phyloP scores from a whole-genome alignment of 495 filamentous ascomycete species.

The Tuber calosporum region DNA sequence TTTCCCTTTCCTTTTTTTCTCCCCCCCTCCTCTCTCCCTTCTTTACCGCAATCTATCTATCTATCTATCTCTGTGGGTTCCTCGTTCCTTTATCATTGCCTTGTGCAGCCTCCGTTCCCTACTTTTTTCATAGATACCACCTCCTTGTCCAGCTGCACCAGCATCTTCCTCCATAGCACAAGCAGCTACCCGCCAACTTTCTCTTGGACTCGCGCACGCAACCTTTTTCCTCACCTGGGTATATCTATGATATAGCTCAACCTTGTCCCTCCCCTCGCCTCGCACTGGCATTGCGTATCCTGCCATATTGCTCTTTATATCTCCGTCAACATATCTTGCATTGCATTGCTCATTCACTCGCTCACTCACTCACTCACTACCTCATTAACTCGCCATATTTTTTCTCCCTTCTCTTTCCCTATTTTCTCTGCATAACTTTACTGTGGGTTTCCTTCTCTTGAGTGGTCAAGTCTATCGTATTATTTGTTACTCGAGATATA shows the following conservation, averaged over 20 bases:
- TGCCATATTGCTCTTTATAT: not conserved
- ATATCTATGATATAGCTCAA: slow-evolving; percentile 19
- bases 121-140: not conserved
- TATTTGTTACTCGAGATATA: not conserved
- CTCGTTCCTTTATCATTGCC: not conserved
- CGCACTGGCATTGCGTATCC: slow-evolving; percentile 14
- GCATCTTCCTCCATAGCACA: not conserved
- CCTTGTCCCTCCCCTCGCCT: slow-evolving; percentile 21
- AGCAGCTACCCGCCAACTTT: slow-evolving; percentile 33
- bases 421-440: not conserved
- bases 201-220: slow-evolving; percentile 19
- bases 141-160: not conserved
- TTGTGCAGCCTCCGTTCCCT: not conserved
- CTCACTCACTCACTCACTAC: not conserved
- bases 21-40: not conserved
- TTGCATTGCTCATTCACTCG: slow-evolving; percentile 1
- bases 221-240: slow-evolving; percentile 7
- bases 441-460: not conserved
- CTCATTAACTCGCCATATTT: not conserved
- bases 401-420: not conserved
- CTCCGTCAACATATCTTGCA: not conserved
- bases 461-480: not conserved
- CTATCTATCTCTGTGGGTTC: not conserved
- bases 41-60: not conserved
- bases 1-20: not conserved